These are phyloP conservation scores for Trypanosomatidae sp. DNA, from an alignment of 208 protist species.

Conservation along the genomic window DNA sequence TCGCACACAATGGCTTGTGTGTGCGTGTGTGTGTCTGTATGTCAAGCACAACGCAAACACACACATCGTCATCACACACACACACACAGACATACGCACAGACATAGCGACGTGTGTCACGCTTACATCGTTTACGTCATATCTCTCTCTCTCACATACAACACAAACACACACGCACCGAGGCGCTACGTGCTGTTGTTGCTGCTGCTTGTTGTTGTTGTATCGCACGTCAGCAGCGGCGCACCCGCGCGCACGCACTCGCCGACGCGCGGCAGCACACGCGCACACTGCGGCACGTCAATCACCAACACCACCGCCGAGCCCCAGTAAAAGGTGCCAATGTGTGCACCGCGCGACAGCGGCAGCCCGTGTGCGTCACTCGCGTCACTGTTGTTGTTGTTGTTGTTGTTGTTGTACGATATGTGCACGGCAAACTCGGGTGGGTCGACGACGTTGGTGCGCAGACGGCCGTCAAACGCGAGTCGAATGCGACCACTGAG, in stretches of 20 bases:
- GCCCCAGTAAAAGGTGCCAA: conserved; percentile 75
- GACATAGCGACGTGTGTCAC: no score
- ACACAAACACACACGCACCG: no score
- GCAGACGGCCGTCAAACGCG: conserved; percentile 43
- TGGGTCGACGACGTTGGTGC: conserved; percentile 71
- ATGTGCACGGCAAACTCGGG: conserved; percentile 63
- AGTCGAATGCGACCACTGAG: conserved; percentile 54
- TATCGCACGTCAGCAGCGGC: conserved; percentile 15
- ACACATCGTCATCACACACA: background rate
- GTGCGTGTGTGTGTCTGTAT: background rate
- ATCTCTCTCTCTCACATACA: no score
- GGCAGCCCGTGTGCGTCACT: conserved; percentile 12
- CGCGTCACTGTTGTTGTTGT: no score
- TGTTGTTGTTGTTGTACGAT: conserved; percentile 9
- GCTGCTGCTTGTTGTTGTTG: no score
- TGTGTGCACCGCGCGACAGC: conserved; percentile 12
- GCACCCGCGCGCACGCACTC: conserved; percentile 58
- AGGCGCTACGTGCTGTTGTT: no score
- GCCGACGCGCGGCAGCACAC: conserved; percentile 14
- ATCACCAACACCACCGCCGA: conserved; percentile 71
- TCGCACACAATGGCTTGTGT: background rate
- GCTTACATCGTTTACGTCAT: no score
- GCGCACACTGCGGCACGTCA: conserved; percentile 46
- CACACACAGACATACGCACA: no score
- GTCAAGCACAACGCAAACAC: background rate